phyloP scores from a whole-genome alignment of 2,329 filamentous ascomycete species.

The Beauveria asiatica region DNA sequence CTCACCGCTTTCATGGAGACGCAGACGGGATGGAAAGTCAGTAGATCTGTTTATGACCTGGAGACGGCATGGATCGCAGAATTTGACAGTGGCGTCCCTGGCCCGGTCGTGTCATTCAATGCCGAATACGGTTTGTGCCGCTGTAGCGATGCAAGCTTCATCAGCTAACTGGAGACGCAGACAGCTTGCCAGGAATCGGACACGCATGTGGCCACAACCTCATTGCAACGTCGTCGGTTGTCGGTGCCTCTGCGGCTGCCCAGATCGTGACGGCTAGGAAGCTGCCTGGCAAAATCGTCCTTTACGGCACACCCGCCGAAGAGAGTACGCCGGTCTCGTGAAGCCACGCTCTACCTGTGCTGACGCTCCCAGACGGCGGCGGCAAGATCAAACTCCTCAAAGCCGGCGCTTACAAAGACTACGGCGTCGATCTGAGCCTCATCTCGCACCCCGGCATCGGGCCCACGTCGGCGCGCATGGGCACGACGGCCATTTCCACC shows the following conservation, averaged over 20 bases:
- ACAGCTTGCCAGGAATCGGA: slow-evolving; percentile 41
- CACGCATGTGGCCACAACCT: slow-evolving; percentile 49
- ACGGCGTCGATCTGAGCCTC: slow-evolving; percentile 20
- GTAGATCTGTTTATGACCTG: slow-evolving; percentile 31
- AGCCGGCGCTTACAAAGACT: slow-evolving; percentile 34
- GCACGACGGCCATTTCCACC: slow-evolving; percentile 41
- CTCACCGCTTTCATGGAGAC: slow-evolving; percentile 28
- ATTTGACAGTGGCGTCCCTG: slow-evolving; percentile 27
- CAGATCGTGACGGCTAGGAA: slow-evolving; percentile 31
- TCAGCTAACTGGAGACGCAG: slow-evolving; percentile 29
- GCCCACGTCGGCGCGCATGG: slow-evolving; percentile 36
- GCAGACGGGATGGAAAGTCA: slow-evolving; percentile 30
- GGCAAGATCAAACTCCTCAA: slow-evolving; percentile 40
- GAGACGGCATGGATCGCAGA: slow-evolving; percentile 36
- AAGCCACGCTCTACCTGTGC: not conserved
- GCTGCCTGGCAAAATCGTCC: slow-evolving; percentile 34
- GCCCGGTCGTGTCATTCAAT: slow-evolving; percentile 33
- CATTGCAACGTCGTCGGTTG: slow-evolving; percentile 40
- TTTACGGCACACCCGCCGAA: slow-evolving; percentile 46
- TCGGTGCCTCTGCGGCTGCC: slow-evolving; percentile 38
- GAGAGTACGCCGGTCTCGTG: slow-evolving; percentile 27
- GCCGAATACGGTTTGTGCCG: slow-evolving; percentile 30
- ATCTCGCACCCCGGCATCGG: slow-evolving; percentile 27
- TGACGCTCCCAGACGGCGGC: slow-evolving; percentile 24
- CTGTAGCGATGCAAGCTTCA: slow-evolving; percentile 34